A percentile compares a stretch with the other conserved stretches of the same genome.
These are phyloP conservation scores for cucumber (Cucumis sativus) DNA, from an alignment of 306 rosid species.

Conservation along the genomic window DNA sequence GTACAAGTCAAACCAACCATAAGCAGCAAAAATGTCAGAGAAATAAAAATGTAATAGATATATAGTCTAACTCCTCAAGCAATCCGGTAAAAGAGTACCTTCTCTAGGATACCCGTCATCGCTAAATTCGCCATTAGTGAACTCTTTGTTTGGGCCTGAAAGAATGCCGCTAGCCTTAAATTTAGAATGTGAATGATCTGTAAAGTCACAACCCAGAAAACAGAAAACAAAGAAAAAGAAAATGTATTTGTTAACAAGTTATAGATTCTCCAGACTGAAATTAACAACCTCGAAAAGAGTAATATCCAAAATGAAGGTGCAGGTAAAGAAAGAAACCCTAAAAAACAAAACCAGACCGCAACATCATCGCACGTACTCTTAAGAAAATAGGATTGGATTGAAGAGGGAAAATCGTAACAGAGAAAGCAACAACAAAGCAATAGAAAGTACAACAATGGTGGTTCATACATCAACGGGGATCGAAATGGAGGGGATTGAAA, in stretches of 20 bases:
- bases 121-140: slow-evolving; percentile 55
- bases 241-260: not conserved
- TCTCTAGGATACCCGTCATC: slow-evolving; percentile 67
- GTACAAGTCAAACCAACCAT: slow-evolving; percentile 5
- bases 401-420: not conserved
- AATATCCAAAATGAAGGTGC: not conserved
- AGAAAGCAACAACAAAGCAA: not conserved
- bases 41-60: not conserved
- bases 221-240: not conserved
- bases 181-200: slow-evolving; percentile 2
- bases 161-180: not conserved
- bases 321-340: not conserved
- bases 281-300: not conserved
- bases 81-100: slow-evolving; percentile 33
- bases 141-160: not conserved
- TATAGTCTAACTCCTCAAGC: not conserved
- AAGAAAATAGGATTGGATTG: not conserved
- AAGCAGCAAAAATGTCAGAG: not conserved
- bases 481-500: not conserved
- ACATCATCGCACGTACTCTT: not conserved
- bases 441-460: not conserved
- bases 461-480: not conserved
- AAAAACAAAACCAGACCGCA: not conserved
- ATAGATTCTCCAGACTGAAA: not conserved
- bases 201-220: not conserved